These are phyloP conservation scores for Rosa multiflora DNA, from an alignment of 306 rosid species.

Conservation along the genomic window DNA sequence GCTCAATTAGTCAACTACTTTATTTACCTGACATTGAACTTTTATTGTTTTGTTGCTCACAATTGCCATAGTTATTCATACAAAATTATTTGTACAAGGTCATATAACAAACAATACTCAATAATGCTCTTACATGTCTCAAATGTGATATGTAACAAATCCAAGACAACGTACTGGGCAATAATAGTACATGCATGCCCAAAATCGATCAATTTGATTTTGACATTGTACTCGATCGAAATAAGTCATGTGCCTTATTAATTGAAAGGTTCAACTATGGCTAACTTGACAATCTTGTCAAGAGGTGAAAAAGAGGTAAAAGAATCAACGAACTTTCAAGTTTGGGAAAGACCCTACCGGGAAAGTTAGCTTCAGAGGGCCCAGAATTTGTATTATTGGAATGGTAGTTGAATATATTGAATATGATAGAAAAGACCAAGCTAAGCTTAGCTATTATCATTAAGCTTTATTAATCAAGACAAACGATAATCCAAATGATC, in stretches of 20 bases:
- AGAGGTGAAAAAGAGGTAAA: too few relatives aligned
- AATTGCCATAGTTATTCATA: too few relatives aligned
- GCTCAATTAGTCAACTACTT: neutral
- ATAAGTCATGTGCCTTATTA: neutral
- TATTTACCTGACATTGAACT: neutral
- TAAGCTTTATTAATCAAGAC: neutral
- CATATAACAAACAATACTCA: neutral
- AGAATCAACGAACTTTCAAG: constrained; percentile 18
- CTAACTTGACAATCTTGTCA: neutral
- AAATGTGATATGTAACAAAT: neutral
- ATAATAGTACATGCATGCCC: neutral
- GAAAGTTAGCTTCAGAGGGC: constrained; percentile 20
- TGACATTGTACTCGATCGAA: neutral
- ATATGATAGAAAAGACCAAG: neutral
- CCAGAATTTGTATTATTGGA: neutral
- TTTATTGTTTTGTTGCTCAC: neutral
- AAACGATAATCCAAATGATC: neutral
- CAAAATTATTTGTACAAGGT: neutral
- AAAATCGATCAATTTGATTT: neutral
- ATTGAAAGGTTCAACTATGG: neutral
- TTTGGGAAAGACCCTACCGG: neutral
- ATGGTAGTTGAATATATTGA: constrained; percentile 6
- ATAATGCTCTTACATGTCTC: neutral
- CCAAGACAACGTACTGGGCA: neutral
- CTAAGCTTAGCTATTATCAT: neutral